These are phyloP conservation scores for Termitomyces heimii DNA, from an alignment of 768 basidiomycete genomes.

Conservation along the genomic window DNA sequence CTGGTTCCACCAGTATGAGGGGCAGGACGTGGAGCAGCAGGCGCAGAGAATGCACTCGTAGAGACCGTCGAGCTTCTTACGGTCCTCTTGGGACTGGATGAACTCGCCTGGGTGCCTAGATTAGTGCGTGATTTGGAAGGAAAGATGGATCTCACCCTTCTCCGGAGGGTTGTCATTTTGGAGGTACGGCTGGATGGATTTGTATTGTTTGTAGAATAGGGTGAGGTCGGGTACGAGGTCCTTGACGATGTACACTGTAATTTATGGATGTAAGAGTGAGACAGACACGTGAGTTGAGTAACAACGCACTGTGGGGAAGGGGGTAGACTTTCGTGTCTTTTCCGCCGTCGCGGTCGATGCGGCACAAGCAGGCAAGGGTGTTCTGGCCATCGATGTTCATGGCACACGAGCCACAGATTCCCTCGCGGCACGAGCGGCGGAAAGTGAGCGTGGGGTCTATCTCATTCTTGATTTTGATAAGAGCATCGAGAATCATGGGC, in stretches of 20 bases:
- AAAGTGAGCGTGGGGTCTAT: slow-evolving; percentile 96
- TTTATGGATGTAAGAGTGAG: neutral
- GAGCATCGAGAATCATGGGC: slow-evolving; percentile 92
- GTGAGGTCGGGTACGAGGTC: slow-evolving; percentile 93
- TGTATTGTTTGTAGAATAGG: slow-evolving; percentile 99
- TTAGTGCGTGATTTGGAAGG: neutral
- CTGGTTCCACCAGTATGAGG: slow-evolving; percentile 99
- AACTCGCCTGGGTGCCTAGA: slow-evolving; percentile 51
- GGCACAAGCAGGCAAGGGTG: slow-evolving; percentile 94
- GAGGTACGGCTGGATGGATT: slow-evolving; percentile 95
- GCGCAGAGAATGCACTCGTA: slow-evolving; percentile 98
- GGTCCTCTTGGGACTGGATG: slow-evolving; percentile 86
- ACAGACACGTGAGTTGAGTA: neutral
- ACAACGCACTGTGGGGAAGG: slow-evolving; percentile 84
- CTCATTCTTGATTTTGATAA: slow-evolving; percentile 99
- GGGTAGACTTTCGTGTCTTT: slow-evolving; percentile 94
- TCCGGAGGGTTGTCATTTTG: slow-evolving; percentile 90
- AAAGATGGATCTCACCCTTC: slow-evolving; percentile 29
- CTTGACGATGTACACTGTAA: slow-evolving; percentile 94
- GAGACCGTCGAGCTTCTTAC: slow-evolving; percentile 93
- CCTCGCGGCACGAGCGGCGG: slow-evolving; percentile 88
- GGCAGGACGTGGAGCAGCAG: slow-evolving; percentile 97
- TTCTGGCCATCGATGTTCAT: slow-evolving; percentile 99
- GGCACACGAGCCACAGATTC: slow-evolving; percentile 97
- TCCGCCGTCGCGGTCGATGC: slow-evolving; percentile 71